Conservation (phyloP, 139 green algal genomes). For the Chlamydomonas asymmetrica region DNA sequence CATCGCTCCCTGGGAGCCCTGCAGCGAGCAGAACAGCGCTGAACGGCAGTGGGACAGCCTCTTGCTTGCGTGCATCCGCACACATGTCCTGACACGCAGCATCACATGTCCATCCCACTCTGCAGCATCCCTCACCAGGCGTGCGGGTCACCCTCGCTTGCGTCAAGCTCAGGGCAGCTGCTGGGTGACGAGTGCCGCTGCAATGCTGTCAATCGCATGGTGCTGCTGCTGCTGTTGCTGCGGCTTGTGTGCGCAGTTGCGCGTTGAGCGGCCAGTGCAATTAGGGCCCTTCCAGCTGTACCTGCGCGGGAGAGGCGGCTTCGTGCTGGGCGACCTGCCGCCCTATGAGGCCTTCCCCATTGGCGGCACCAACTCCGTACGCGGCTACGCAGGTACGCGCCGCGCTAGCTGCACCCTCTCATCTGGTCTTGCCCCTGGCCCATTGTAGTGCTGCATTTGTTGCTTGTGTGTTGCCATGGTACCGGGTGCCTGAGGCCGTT, state of each 20-base stretch:
- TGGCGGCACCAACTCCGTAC: slow-evolving; percentile 88
- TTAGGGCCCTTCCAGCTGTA: slow-evolving; percentile 57
- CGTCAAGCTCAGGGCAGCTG: too few relatives aligned
- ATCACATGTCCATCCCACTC: slow-evolving; percentile 16
- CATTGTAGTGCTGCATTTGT: too few relatives aligned
- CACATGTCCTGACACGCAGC: too few relatives aligned
- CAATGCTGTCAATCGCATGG: too few relatives aligned
- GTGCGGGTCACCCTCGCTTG: too few relatives aligned
- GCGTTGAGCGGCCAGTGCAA: slow-evolving; percentile 63
- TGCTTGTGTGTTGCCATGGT: too few relatives aligned
- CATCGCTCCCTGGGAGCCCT: too few relatives aligned
- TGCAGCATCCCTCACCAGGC: neutral
- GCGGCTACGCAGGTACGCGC: slow-evolving; percentile 69
- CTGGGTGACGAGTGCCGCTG: too few relatives aligned
- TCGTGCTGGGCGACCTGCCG: slow-evolving; percentile 87
- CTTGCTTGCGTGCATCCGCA: too few relatives aligned
- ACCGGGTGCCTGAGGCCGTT: too few relatives aligned
- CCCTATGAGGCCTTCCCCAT: slow-evolving; percentile 98
- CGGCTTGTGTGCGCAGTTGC: slow-evolving; percentile 36
- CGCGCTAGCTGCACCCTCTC: neutral
- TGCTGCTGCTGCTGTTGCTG: neutral
- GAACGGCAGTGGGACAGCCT: too few relatives aligned
- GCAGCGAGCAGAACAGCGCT: too few relatives aligned
- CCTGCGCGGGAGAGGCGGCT: slow-evolving; percentile 58
- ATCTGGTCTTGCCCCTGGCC: neutral